Evolutionary conservation across 371 early-diverging fungal species (phyloP), one percentile per base, ranked within the genome.

Genomic region (Mucor velutinosus): DNA sequence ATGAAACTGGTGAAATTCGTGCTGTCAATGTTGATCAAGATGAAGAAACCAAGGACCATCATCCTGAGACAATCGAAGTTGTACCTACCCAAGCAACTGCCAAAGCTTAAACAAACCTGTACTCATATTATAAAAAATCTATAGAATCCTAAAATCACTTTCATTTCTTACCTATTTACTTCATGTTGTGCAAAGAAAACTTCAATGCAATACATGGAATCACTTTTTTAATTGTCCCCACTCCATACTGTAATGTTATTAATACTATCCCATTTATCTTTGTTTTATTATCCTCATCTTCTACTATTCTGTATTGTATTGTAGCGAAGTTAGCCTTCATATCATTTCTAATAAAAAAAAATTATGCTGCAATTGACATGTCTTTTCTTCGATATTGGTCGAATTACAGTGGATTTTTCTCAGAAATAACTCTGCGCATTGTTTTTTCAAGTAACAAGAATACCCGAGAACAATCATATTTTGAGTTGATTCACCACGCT

Each of bases 1-100:
- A 66, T 53, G 58, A 72, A 29, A 53, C 68, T 65, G 79, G 76
- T 56, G 72, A 67, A 41, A 67, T 74, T 35, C 64, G 63, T 35
- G 58, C 21, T 64, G n/a, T 30, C 27, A 51, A 39, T 10, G 57
- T 37, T 21, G 53, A 27, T 12, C 49, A 58, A n/a, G 67, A 66
- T 25, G 67, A 59, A 49, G 58, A 45, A 33, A 15, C 33, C 33
- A 45, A 65, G 30, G 23, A 23, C 5, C 56, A 66, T 32, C 39
- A 25, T 29, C 21, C 49, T 33, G 66, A 66, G 29, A 32, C 39
- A 7, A 60, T 66, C 23, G 61, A 66, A n/a, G 39, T 62, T 53
- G 39, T 25, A 21, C 53, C 41, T 23, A 51, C 56, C 17, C 23
- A 29, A 32, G 27, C 30, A 8, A 30, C 30, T 56, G 55, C 53